Conservation (phyloP, 805 yeast genomes). For the Metschnikowia santaceciliae region DNA sequence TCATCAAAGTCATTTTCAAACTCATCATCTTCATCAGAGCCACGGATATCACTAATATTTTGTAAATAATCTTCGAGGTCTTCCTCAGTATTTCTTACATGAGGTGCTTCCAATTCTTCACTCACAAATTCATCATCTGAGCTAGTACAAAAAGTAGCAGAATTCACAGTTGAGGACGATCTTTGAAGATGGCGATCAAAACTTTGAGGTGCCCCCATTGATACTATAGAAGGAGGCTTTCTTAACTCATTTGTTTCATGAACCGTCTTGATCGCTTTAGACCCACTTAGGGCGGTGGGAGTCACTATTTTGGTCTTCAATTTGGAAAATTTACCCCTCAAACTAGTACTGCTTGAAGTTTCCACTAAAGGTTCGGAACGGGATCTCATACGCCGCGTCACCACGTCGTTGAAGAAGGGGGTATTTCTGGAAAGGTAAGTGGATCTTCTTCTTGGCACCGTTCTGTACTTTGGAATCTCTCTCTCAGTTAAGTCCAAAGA, state of each 20-base stretch:
- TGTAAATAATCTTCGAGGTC: constrained; percentile 29
- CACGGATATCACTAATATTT: constrained; percentile 26
- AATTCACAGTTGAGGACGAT: not conserved
- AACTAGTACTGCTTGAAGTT: constrained; percentile 5
- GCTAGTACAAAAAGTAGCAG: not conserved
- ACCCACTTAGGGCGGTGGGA: not conserved
- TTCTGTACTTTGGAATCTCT: constrained; percentile 69
- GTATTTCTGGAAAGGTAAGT: constrained; percentile 23
- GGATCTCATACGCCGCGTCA: constrained; percentile 10
- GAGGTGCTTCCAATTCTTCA: not conserved
- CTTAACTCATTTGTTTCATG: not conserved
- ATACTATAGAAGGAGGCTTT: not conserved
- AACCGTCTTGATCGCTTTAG: not conserved
- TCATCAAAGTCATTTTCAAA: constrained; percentile 8
- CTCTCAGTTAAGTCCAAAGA: constrained; percentile 72
- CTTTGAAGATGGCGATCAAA: not conserved
- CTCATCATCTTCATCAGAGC: constrained; percentile 29
- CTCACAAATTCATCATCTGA: constrained; percentile 1
- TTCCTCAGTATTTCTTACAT: constrained; percentile 17
- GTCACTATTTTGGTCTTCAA: constrained; percentile 6
- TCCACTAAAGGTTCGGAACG: constrained; percentile 12
- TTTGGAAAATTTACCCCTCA: constrained; percentile 7
- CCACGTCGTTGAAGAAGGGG: constrained; percentile 5
- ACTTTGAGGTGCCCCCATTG: not conserved
- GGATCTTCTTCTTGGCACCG: constrained; percentile 75